phyloP scores from a whole-genome alignment of 345 rosid species.

The Hevea brasiliensis region DNA sequence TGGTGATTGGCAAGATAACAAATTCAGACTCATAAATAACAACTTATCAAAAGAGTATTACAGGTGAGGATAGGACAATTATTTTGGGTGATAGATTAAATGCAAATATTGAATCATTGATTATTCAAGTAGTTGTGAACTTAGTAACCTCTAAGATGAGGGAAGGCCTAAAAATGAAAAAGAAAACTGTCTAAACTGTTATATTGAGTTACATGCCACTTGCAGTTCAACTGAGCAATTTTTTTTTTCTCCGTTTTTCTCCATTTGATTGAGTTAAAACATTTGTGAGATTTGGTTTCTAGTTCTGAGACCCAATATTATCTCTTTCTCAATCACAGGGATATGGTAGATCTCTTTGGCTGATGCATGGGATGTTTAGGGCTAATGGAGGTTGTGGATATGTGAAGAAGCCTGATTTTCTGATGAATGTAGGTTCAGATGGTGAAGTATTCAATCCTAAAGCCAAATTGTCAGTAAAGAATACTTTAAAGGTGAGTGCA shows the following conservation, averaged over 20 bases:
- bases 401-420: slow-evolving; percentile 30
- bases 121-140: not conserved
- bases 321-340: slow-evolving; percentile 8
- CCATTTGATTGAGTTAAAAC: not conserved
- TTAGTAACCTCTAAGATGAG: not conserved
- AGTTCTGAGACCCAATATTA: not conserved
- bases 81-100: no score
- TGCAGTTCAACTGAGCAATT: not conserved
- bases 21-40: not conserved
- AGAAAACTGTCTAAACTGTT: not conserved
- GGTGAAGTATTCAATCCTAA: slow-evolving; percentile 28
- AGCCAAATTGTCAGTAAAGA: slow-evolving; percentile 17
- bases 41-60: not conserved
- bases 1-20: not conserved
- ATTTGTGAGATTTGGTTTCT: not conserved
- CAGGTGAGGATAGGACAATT: not conserved
- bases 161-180: not conserved
- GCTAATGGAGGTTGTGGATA: slow-evolving; percentile 37
- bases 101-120: not conserved
- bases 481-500: slow-evolving; percentile 22
- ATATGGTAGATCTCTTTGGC: slow-evolving; percentile 34
- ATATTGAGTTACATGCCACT: not conserved
- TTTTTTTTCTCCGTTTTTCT: not conserved
- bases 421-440: slow-evolving; percentile 11
- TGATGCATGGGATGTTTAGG: slow-evolving; percentile 38